A percentile compares a stretch with the other conserved stretches of the same genome.
These are phyloP conservation scores for Filobasidium uniguttulatum DNA, from an alignment of 1,284 basidiomycete species.

Conservation along the genomic window DNA sequence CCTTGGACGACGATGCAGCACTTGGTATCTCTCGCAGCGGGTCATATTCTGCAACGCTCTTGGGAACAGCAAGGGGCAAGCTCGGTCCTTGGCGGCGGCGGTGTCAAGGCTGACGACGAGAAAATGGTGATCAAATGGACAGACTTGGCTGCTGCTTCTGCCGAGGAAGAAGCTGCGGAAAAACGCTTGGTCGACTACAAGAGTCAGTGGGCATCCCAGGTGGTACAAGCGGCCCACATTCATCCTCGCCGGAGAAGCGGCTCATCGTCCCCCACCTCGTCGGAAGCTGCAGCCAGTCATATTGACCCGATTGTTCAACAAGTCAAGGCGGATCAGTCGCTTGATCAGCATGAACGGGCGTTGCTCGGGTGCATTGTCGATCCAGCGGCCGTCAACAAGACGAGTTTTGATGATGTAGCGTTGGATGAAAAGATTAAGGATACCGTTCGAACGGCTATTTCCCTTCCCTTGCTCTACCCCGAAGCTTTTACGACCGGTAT, in stretches of 20 bases:
- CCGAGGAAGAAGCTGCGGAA: not conserved
- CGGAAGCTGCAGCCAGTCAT: constrained; percentile 2
- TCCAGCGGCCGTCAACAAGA: constrained; percentile 48
- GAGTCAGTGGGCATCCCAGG: not conserved
- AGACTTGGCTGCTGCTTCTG: constrained; percentile 14
- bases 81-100: no score
- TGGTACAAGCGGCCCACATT: not conserved
- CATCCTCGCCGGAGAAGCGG: constrained; percentile 14
- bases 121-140: constrained; percentile 4
- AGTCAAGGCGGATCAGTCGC: constrained; percentile 55
- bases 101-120: not conserved
- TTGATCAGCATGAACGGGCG: constrained; percentile 62
- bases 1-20: constrained; percentile 53
- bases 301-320: constrained; percentile 57
- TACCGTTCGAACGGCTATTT: constrained; percentile 77
- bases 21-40: constrained; percentile 55
- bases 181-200: not conserved
- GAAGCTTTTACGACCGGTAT: constrained; percentile 81
- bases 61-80: not conserved
- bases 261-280: constrained; percentile 9
- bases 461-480: constrained; percentile 77
- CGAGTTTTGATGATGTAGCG: constrained; percentile 74
- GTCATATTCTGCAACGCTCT: constrained; percentile 4
- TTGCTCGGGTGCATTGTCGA: constrained; percentile 72
- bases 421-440: constrained; percentile 73